A percentile compares a stretch with the other conserved stretches of the same genome.
These are phyloP conservation scores for Telfairia occidentalis DNA, from an alignment of 331 rosid genomes.

Conservation along the genomic window DNA sequence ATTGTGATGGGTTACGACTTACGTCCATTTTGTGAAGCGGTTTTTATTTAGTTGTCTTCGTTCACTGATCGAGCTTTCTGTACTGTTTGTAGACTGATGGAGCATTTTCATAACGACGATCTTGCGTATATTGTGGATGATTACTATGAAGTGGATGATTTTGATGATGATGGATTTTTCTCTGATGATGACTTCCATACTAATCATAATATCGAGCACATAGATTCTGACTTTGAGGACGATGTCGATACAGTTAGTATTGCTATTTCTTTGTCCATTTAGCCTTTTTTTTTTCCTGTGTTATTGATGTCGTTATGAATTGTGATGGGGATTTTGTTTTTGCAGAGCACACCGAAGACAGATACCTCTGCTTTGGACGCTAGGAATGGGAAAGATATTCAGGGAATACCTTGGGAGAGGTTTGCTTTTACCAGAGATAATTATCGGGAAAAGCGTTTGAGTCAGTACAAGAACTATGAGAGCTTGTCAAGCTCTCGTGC, in stretches of 20 bases:
- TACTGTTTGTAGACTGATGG: slow-evolving; percentile 21
- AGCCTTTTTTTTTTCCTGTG: background rate
- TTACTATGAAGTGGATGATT: slow-evolving; percentile 22
- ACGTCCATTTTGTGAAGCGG: background rate
- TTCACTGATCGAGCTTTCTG: background rate
- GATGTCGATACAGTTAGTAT: slow-evolving; percentile 29
- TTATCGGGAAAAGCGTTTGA: slow-evolving; percentile 69
- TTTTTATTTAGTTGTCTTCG: background rate
- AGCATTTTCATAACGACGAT: slow-evolving; percentile 38
- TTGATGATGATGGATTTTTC: slow-evolving; percentile 18
- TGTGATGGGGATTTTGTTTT: background rate
- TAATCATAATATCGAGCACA: background rate
- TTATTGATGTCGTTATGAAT: background rate
- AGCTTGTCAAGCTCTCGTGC: slow-evolving; percentile 44
- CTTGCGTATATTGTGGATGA: slow-evolving; percentile 27
- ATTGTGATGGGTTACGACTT: background rate
- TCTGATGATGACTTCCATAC: slow-evolving; percentile 8
- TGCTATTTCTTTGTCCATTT: background rate
- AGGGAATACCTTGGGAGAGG: slow-evolving; percentile 95
- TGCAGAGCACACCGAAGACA: slow-evolving; percentile 48
- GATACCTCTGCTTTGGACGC: slow-evolving; percentile 80
- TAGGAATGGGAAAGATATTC: slow-evolving; percentile 75
- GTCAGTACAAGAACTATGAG: slow-evolving; percentile 78
- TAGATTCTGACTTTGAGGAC: slow-evolving; percentile 41
- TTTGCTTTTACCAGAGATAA: slow-evolving; percentile 54